A percentile compares a stretch with the other conserved stretches of the same genome.
Conservation (phyloP, 176 grass and related monocot species). For the Oryza meridionalis region DNA sequence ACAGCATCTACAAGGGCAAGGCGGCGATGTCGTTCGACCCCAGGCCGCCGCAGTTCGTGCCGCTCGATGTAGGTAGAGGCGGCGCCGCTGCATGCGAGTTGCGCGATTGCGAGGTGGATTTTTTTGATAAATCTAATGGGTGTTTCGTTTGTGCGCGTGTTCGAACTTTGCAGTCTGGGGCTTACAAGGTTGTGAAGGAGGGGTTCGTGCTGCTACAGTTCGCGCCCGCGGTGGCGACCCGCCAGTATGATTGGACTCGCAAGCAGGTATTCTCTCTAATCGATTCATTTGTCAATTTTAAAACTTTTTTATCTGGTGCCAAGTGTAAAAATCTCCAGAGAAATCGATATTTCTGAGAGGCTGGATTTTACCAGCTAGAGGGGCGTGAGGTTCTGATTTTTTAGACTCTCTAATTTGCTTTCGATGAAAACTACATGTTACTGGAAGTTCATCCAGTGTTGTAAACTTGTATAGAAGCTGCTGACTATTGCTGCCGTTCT, state of each 20-base stretch:
- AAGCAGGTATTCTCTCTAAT: conserved; percentile 60
- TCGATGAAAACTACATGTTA: not conserved
- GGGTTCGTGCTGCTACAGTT: conserved; percentile 90
- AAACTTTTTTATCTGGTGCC: not conserved
- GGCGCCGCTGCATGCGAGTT: not conserved
- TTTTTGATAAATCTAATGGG: not conserved
- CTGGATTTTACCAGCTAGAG: not conserved
- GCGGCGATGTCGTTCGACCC: conserved; percentile 58
- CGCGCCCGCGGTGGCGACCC: conserved; percentile 61
- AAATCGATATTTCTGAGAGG: not conserved
- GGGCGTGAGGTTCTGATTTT: not conserved
- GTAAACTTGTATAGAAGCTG: not conserved
- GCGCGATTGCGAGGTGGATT: not conserved
- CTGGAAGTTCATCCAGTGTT: not conserved
- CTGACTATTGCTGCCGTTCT: not conserved
- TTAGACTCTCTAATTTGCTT: not conserved
- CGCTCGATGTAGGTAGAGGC: conserved; percentile 63
- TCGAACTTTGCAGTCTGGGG: conserved; percentile 54
- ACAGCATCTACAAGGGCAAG: conserved; percentile 73
- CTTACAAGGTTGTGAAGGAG: conserved; percentile 85
- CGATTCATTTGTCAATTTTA: not conserved
- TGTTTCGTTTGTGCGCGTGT: not conserved
- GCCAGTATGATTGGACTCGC: conserved; percentile 86
- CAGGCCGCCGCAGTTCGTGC: conserved; percentile 57
- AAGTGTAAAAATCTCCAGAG: not conserved